Evolutionary conservation across 306 rosid species (phyloP).

Genomic region (Medicago truncatula): MtrunA17r5.0-ANR NC_053045.1:8278501-8279000

Average conservation of each 20-base stretch:
- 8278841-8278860: background rate
- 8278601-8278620: background rate
- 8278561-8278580: background rate
- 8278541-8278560: slow-evolving; percentile 34
- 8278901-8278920: slow-evolving; percentile 10
- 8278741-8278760: slow-evolving; percentile 14
- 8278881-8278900: background rate
- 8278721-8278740: background rate
- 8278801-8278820: slow-evolving; percentile 9
- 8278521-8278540: slow-evolving; percentile 18
- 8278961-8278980: background rate
- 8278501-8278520: background rate
- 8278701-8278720: slow-evolving; percentile 21
- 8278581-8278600: slow-evolving; percentile 2
- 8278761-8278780: slow-evolving; percentile 11
- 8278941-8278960: slow-evolving; percentile 27
- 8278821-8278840: slow-evolving; percentile 14
- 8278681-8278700: slow-evolving; percentile 25
- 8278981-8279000: slow-evolving; percentile 10
- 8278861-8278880: background rate
- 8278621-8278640: background rate
- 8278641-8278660: background rate
- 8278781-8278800: background rate
- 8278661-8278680: slow-evolving; percentile 13
- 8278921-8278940: slow-evolving; percentile 24